These are phyloP conservation scores for Coniferiporia sulphurascens DNA, from an alignment of 1,284 basidiomycete species.

Conservation along the genomic window DNA sequence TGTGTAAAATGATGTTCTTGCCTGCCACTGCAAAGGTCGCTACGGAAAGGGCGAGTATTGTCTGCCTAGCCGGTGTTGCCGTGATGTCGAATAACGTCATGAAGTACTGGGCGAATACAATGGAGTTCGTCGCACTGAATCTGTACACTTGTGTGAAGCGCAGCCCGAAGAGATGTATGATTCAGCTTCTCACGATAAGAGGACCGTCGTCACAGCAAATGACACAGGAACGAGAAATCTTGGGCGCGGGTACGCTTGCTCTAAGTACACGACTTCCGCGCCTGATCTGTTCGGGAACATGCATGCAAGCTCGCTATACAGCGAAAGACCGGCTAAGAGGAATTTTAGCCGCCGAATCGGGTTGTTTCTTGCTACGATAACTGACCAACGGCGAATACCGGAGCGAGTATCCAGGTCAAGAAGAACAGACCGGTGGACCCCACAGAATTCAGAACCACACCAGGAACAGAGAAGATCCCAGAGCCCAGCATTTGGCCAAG, in stretches of 20 bases:
- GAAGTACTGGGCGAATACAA: constrained; percentile 28
- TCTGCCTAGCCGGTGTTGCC: constrained; percentile 24
- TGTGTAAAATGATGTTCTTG: constrained; percentile 7
- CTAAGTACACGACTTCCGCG: constrained; percentile 43
- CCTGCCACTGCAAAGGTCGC: constrained; percentile 24
- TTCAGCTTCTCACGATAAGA: constrained; percentile 30
- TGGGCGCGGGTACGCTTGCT: constrained; percentile 39
- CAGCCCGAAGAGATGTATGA: neutral
- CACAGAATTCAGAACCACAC: constrained; percentile 35
- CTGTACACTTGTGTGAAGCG: constrained; percentile 7
- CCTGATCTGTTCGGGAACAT: constrained; percentile 43
- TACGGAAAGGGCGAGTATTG: constrained; percentile 22
- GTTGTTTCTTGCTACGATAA: constrained; percentile 1
- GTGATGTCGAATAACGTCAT: constrained; percentile 23
- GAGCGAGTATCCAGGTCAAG: constrained; percentile 40
- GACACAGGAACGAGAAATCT: constrained; percentile 33
- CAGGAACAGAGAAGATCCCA: constrained; percentile 38
- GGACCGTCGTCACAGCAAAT: constrained; percentile 38
- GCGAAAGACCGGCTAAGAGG: constrained; percentile 23
- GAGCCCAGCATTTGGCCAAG: constrained; percentile 40
- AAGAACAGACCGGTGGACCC: constrained; percentile 40
- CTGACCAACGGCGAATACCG: constrained; percentile 32
- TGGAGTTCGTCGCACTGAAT: constrained; percentile 25
- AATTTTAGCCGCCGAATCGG: neutral
- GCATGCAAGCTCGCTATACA: constrained; percentile 27